A percentile compares a stretch with the other conserved stretches of the same genome.
Conservation (phyloP, 345 rosid species). For the Aurinia saxatilis region DNA sequence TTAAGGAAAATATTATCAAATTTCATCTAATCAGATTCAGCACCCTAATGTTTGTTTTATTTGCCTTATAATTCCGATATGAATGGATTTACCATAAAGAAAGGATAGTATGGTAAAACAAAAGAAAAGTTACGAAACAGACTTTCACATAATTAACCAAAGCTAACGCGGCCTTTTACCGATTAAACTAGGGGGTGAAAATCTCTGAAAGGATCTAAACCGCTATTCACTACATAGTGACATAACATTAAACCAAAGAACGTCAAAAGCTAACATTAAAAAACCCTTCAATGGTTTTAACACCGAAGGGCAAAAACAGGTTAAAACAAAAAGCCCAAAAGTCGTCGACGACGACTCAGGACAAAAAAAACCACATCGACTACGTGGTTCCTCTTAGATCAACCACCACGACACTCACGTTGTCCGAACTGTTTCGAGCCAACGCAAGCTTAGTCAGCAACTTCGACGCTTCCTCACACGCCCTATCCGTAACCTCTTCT, state of each 20-base stretch:
- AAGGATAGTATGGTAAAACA: background rate
- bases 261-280: slow-evolving; percentile 10
- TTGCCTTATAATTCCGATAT: background rate
- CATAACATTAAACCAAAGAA: background rate
- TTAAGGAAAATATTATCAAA: background rate
- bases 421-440: slow-evolving; percentile 76
- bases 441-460: slow-evolving; percentile 72
- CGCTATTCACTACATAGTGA: background rate
- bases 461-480: slow-evolving; percentile 63
- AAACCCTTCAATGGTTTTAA: slow-evolving; percentile 15
- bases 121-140: background rate
- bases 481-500: slow-evolving; percentile 32
- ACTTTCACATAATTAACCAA: background rate
- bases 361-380: slow-evolving; percentile 15
- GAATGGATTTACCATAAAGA: background rate
- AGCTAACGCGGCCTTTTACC: background rate
- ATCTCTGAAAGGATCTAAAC: slow-evolving; percentile 15
- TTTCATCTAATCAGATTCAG: background rate
- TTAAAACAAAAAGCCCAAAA: slow-evolving; percentile 8
- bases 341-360: slow-evolving; percentile 24
- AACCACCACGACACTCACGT: slow-evolving; percentile 91
- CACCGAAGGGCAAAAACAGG: slow-evolving; percentile 21
- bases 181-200: slow-evolving; percentile 13
- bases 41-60: background rate
- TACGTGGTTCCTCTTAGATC: slow-evolving; percentile 58